Evolutionary conservation across 1,139 yeast genomes (phyloP), one percentile per base, ranked within the genome.

Genomic region (Geotrichum klebahnii): DNA sequence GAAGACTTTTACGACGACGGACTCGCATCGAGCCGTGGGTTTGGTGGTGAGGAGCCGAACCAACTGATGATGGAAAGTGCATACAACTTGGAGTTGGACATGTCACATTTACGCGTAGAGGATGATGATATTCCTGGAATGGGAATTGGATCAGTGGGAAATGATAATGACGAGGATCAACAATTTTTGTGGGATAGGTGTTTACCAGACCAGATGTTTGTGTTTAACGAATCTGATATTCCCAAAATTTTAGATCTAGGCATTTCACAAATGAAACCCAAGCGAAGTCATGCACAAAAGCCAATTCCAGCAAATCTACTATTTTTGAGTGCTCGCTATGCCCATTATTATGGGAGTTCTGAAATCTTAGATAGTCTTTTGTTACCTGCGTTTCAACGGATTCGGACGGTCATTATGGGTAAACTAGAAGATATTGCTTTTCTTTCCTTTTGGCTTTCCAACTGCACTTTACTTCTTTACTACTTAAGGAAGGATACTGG

Each of bases 251-350:
- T 73, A 28, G 72, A 71, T 46, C 53, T 66, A 26, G 68, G 70
- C 3, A 65, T 73, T 36, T 57, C 70, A 6, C 61, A 68, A n/a
- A 61, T 68, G 58, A 61, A 58, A 43, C 75, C 76, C 1, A 67
- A 66, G 44, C 58, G 76, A 33, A 61, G 68, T 17, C 61, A 61
- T 23, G 54, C 61, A 8, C 74, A 71, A 55, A 64, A 65, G 51
- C 74, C 76, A 0, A 62, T 68, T 16, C 73, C 76, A 1, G 76
- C 77, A 2, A 71, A 72, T 54, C 63, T 71, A 47, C 51, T 73
- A 3, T 73, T 72, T 52, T 58, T 73, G 40, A 65, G 70, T 20
- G 65, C 71, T 2, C 61, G 77, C 22, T 73, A 69, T 53, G 74
- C 73, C 8, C 69, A 67, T 48, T 68, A 68, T 52, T 61, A 58